A percentile compares a stretch with the other conserved stretches of the same genome.
These are phyloP conservation scores for Protomyces lactucae-debilis DNA, from an alignment of 1,139 yeast genomes.

Conservation along the genomic window DNA sequence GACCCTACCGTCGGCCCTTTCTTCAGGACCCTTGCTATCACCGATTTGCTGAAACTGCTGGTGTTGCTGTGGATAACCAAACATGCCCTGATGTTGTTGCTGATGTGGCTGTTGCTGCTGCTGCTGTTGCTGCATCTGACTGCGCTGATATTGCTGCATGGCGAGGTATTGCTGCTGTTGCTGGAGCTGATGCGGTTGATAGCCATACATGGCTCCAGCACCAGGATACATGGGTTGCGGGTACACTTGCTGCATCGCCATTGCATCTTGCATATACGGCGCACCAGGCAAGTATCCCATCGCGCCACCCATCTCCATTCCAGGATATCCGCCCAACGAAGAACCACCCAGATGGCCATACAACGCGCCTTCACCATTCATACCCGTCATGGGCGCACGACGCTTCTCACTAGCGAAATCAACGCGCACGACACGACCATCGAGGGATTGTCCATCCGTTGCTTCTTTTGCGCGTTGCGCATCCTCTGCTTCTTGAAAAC, in stretches of 20 bases:
- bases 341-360: not conserved
- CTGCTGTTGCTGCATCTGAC: not conserved
- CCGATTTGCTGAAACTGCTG: not conserved
- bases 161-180: not conserved
- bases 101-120: not conserved
- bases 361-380: not conserved
- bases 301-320: not conserved
- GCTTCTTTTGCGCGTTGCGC: constrained; percentile 73
- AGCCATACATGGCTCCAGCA: not conserved
- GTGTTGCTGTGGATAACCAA: not conserved
- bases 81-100: not conserved
- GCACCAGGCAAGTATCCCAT: not conserved
- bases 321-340: no score
- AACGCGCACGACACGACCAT: constrained; percentile 23
- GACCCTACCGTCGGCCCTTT: no score
- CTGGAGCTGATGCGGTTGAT: not conserved
- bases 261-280: not conserved
- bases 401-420: constrained; percentile 23
- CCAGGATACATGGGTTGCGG: not conserved
- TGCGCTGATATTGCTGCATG: not conserved
- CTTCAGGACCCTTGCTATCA: no score
- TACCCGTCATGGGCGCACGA: not conserved
- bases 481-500: constrained; percentile 97
- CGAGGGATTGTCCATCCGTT: constrained; percentile 20
- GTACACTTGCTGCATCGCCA: not conserved